These are phyloP conservation scores for Coccomyxa sp. DNA, from an alignment of 139 green algal species.

Conservation along the genomic window DNA sequence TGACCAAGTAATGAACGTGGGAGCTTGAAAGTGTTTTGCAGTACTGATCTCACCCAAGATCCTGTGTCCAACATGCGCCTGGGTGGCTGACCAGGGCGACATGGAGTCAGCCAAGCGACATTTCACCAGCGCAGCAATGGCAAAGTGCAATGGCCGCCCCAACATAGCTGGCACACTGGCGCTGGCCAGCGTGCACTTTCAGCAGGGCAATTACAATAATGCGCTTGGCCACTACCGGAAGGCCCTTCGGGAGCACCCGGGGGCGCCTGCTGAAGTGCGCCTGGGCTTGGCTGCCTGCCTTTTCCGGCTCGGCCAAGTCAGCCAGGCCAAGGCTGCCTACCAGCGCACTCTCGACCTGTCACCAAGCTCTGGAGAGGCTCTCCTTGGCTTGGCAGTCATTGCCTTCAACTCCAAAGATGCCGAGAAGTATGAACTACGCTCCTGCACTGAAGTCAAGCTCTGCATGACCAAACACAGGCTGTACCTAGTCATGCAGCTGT, in stretches of 20 bases:
- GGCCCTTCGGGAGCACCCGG: constrained; percentile 59
- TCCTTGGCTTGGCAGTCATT: constrained; percentile 69
- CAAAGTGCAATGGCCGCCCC: constrained; percentile 41
- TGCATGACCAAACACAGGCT: background rate
- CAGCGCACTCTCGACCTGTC: constrained; percentile 69
- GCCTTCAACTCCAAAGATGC: constrained; percentile 24
- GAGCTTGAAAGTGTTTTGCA: background rate
- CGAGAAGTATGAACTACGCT: background rate
- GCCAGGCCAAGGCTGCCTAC: constrained; percentile 53
- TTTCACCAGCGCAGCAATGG: constrained; percentile 36
- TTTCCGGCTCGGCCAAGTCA: constrained; percentile 56
- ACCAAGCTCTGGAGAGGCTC: constrained; percentile 58
- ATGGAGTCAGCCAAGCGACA: constrained; percentile 23
- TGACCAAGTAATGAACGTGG: too few relatives aligned
- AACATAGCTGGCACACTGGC: constrained; percentile 61
- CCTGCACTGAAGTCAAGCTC: background rate
- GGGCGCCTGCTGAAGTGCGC: constrained; percentile 70
- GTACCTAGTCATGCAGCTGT: too few relatives aligned
- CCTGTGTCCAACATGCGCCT: too few relatives aligned
- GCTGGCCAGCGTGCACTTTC: constrained; percentile 51
- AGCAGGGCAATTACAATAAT: constrained; percentile 48
- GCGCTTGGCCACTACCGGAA: constrained; percentile 54
- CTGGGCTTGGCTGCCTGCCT: constrained; percentile 77
- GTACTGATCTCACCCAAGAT: background rate
- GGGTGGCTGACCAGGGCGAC: constrained; percentile 34